Evolutionary conservation across 257 asterid genomes (phyloP).

Genomic region (Plantago elongata): DNA sequence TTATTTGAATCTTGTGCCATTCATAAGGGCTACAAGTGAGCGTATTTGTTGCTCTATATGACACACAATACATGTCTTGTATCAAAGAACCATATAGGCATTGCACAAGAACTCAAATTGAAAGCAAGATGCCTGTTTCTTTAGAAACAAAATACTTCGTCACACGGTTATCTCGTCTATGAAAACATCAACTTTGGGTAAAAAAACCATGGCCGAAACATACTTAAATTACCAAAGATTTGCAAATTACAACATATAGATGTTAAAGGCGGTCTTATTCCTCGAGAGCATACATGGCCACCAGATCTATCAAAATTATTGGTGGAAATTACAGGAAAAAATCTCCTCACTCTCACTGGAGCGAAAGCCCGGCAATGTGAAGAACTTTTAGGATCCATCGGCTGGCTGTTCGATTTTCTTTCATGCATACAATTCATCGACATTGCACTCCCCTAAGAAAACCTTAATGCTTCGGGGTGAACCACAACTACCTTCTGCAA

Average conservation of each 20-base stretch:
- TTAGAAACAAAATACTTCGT: too few relatives aligned
- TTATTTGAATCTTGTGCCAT: too few relatives aligned
- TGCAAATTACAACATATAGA: constrained; percentile 2
- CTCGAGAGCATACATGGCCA: not conserved
- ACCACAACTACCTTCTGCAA: constrained; percentile 96
- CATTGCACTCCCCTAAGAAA: constrained; percentile 88
- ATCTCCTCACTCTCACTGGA: not conserved
- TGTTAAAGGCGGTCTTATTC: not conserved
- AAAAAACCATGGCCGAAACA: too few relatives aligned
- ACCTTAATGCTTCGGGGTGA: constrained; percentile 89
- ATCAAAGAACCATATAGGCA: too few relatives aligned
- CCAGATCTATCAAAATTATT: constrained; percentile 1
- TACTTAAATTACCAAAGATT: too few relatives aligned
- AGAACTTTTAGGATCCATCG: not conserved
- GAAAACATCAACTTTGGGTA: too few relatives aligned
- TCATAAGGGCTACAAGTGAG: too few relatives aligned
- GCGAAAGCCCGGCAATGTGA: not conserved
- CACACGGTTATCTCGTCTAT: too few relatives aligned
- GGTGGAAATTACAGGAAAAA: not conserved
- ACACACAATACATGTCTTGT: too few relatives aligned
- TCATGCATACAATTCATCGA: constrained; percentile 71
- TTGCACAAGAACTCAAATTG: too few relatives aligned
- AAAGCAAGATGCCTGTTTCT: too few relatives aligned
- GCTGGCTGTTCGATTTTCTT: not conserved
- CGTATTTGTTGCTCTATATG: too few relatives aligned